Base-by-base conservation (phyloP, 2,329 filamentous ascomycete genomes). In the Paraconiothyrium brasiliense region DNA sequence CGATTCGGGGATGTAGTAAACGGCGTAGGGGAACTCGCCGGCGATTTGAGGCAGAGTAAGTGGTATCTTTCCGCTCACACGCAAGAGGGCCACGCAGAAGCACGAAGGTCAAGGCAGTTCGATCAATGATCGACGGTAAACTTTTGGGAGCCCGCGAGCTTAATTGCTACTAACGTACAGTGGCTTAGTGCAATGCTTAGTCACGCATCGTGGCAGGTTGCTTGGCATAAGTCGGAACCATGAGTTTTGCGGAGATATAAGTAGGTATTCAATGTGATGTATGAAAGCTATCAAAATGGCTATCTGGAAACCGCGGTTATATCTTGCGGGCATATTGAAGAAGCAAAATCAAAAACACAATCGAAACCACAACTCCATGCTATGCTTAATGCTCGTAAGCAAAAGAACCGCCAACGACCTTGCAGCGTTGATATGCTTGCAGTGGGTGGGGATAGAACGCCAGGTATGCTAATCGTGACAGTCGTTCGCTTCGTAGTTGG, bases 361-460 rank as follows among this genome's bases (percentile, higher is more conserved):
- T 11, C 46, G n/a, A 54, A 44, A 46, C 49, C 55, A 57, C 49
- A 63, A 72, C 66, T 64, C 68, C 70, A 59, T 71, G 73, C 72
- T 73, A 74, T 76, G 72, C 69, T 69, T 64, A 46, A 58, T 57
- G 54, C 58, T 65, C 41, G 22, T 47, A 59, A 49, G 22, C 51
- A 57, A 47, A 16, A 52, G 41, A 34, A 34, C 59, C 60, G 51
- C 59, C 63, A 64, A 56, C 63, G 32, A 35, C 54, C 54, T 48
- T 48, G 44, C 43, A 58, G 34, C 47, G 10, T 32, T 30, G 32
- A 50, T 7, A 34, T 30, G 44, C 44, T 39, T 41, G 43, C 32
- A 51, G 35, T n/a, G 47, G 46, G 35, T 46, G 44, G 44, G 35
- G 46, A 44, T 59, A 46, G 24, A 50, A 57, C 46, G 46, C 55